Conservation (phyloP, 306 rosid species). For the Lablab purpureus region DNA sequence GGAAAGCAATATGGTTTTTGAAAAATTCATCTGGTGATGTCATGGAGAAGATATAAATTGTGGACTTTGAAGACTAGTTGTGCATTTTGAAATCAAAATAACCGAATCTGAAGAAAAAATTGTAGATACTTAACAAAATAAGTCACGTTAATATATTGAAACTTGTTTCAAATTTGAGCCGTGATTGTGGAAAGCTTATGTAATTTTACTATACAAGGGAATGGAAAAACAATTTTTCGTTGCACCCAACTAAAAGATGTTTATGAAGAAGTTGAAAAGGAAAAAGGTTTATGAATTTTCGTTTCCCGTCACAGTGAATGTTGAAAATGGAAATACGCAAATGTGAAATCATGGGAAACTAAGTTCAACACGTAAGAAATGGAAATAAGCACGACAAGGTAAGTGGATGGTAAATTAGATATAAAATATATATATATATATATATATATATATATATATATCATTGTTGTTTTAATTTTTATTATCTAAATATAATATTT, state of each 20-base stretch:
- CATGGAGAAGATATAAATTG: not conserved
- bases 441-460: no score
- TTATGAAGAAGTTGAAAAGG: no score
- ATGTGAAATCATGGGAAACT: not conserved
- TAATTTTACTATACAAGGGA: slow-evolving; percentile 5
- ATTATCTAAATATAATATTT: no score
- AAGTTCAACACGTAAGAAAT: slow-evolving; percentile 23
- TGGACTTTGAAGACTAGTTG: slow-evolving; percentile 30
- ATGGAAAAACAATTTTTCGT: not conserved
- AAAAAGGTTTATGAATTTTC: no score
- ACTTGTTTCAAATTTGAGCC: slow-evolving; percentile 21
- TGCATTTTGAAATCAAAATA: slow-evolving; percentile 31
- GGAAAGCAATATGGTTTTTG: slow-evolving; percentile 34
- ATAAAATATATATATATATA: no score
- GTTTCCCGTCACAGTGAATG: not conserved
- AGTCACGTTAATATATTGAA: slow-evolving; percentile 35
- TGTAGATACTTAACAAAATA: slow-evolving; percentile 18
- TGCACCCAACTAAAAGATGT: no score
- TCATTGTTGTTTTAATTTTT: no score
- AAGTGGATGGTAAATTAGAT: no score
- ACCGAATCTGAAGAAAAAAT: slow-evolving; percentile 19
- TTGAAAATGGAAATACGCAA: not conserved
- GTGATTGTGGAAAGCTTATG: slow-evolving; percentile 44
- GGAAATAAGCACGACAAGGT: not conserved
- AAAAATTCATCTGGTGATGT: slow-evolving; percentile 35